phyloP scores from a whole-genome alignment of 2,329 filamentous ascomycete genomes.

The Fusarium sp. region DNA sequence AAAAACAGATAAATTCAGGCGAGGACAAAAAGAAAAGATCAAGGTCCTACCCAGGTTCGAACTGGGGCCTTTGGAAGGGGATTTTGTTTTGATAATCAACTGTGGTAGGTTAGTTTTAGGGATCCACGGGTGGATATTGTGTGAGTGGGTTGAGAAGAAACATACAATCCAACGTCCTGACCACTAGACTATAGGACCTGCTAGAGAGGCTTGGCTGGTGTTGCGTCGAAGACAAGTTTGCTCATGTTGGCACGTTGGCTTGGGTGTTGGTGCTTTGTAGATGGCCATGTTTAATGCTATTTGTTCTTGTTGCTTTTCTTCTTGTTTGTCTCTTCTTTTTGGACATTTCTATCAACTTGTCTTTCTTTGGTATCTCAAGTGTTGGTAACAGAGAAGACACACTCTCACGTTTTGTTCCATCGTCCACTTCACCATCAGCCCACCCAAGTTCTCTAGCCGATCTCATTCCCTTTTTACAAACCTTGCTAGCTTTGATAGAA shows the following conservation, averaged over 20 bases:
- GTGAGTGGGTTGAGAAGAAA: neutral
- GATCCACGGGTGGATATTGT: neutral
- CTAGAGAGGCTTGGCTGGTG: neutral
- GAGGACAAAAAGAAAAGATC: neutral
- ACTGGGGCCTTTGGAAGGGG: neutral
- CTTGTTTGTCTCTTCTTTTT: neutral
- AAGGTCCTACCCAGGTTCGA: neutral
- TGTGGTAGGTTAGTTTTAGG: neutral
- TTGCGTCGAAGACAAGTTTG: neutral
- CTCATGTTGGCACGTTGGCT: neutral
- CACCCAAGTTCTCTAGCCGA: neutral
- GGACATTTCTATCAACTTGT: neutral
- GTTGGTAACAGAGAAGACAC: too few relatives aligned
- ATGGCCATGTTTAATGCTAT: neutral
- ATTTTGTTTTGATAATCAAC: neutral
- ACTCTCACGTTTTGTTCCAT: too few relatives aligned
- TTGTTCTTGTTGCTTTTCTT: neutral
- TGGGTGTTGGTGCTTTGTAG: neutral
- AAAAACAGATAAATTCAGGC: neutral
- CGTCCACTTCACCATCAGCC: neutral
- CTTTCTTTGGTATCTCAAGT: neutral
- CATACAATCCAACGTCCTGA: neutral
- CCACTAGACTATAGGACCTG: neutral
- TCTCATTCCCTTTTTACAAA: neutral
- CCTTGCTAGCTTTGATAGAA: too few relatives aligned